Conservation (phyloP, 345 rosid species). For the Barbarea vulgaris region DNA sequence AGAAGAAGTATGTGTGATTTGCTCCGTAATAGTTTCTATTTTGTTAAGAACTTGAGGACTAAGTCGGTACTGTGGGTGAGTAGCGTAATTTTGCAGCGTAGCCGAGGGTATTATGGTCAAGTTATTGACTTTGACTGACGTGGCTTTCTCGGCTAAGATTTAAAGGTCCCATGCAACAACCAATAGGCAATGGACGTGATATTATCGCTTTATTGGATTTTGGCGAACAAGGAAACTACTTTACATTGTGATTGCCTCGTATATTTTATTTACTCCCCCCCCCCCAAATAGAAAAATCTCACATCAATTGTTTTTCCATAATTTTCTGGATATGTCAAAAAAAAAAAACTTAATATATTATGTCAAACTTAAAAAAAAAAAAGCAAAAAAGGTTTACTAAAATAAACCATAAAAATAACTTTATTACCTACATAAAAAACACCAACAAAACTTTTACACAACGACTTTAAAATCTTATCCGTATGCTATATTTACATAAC, state of each 20-base stretch:
- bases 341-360: too few relatives aligned
- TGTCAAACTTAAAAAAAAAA: too few relatives aligned
- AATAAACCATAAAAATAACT: too few relatives aligned
- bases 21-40: background rate
- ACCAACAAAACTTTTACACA: too few relatives aligned
- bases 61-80: conserved; percentile 6
- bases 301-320: background rate
- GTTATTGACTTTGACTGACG: background rate
- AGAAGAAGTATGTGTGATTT: background rate
- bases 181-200: background rate
- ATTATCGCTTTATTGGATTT: background rate
- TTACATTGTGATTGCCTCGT: background rate
- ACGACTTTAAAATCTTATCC: background rate
- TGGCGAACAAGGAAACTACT: background rate
- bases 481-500: background rate
- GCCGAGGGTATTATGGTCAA: conserved; percentile 41
- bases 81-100: background rate
- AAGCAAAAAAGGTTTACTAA: too few relatives aligned
- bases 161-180: background rate
- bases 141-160: background rate
- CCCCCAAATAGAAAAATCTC: too few relatives aligned
- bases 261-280: background rate
- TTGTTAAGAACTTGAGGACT: conserved; percentile 15
- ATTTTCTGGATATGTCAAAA: background rate
- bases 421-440: too few relatives aligned